These are phyloP conservation scores for Candida endomychidarum DNA, from an alignment of 805 yeast species.

Conservation along the genomic window DNA sequence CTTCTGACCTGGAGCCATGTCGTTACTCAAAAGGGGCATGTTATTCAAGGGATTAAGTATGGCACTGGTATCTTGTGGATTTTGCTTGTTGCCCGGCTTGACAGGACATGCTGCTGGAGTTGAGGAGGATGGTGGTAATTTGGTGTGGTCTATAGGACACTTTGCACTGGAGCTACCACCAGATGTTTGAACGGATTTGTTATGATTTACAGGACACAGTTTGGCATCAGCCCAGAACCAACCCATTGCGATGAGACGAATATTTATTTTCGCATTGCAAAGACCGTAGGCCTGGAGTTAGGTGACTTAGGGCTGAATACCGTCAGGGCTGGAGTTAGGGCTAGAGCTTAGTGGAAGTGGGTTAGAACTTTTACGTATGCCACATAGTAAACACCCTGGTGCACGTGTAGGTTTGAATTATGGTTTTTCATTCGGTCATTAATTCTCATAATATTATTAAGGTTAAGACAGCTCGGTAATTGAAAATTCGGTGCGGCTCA, in stretches of 20 bases:
- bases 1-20: conserved; percentile 76
- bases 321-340: too few species aligned
- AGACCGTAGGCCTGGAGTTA: too few species aligned
- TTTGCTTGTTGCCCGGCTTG: conserved; percentile 32
- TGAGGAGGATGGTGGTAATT: not conserved
- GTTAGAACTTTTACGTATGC: too few species aligned
- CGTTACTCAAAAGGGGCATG: conserved; percentile 78
- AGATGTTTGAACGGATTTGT: conserved; percentile 12
- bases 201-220: conserved; percentile 33
- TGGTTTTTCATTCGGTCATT: too few species aligned
- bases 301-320: too few species aligned
- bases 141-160: conserved; percentile 8
- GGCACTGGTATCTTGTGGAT: conserved; percentile 33
- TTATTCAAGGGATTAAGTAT: conserved; percentile 78
- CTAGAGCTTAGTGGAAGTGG: too few species aligned
- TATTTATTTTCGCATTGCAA: conserved; percentile 8
- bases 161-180: not conserved
- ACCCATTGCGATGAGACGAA: conserved; percentile 54
- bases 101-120: conserved; percentile 12
- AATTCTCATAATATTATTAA: too few species aligned
- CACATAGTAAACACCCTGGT: too few species aligned
- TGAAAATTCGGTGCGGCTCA: too few species aligned
- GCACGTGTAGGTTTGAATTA: too few species aligned
- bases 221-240: conserved; percentile 78
- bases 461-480: too few species aligned